phyloP scores from a whole-genome alignment of 805 yeast species.

The Saccharomycopsis sp. region DNA sequence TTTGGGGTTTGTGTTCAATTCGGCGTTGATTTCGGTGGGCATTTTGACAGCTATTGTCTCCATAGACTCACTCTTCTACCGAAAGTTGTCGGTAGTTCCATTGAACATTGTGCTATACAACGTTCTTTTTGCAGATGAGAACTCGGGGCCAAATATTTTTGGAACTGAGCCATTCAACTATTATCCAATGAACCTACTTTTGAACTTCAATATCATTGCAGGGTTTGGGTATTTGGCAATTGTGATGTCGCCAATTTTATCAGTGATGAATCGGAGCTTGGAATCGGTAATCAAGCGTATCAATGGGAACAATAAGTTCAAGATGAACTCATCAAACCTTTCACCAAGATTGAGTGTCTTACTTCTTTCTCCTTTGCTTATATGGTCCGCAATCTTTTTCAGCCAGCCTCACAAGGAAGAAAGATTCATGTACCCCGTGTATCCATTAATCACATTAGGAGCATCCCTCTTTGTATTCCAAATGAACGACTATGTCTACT shows the following conservation, averaged over 20 bases:
- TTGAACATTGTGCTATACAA: constrained; percentile 78
- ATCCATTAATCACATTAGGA: constrained; percentile 57
- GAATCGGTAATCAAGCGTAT: constrained; percentile 14
- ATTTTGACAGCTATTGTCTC: constrained; percentile 28
- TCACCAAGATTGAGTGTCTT: constrained; percentile 19
- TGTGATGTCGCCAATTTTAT: constrained; percentile 28
- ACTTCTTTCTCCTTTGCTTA: constrained; percentile 41
- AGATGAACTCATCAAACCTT: background rate
- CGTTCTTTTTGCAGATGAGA: constrained; percentile 57
- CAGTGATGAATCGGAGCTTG: constrained; percentile 22
- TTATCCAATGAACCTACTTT: constrained; percentile 57
- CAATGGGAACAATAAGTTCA: background rate
- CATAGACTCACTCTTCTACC: constrained; percentile 59
- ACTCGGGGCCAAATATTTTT: constrained; percentile 82
- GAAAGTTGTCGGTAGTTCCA: constrained; percentile 60
- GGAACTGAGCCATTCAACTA: constrained; percentile 78
- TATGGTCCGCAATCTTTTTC: constrained; percentile 66
- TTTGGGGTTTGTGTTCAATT: constrained; percentile 23
- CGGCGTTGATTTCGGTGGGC: constrained; percentile 23
- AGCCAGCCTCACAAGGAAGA: constrained; percentile 91
- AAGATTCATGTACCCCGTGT: constrained; percentile 80
- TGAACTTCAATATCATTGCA: constrained; percentile 64
- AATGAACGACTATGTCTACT: constrained; percentile 2
- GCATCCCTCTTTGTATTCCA: constrained; percentile 39
- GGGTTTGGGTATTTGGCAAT: constrained; percentile 37